Percentiles rank a stretch among this genome's conserved stretches.
Conservation (phyloP, 2,329 filamentous ascomycete genomes). For the Neofusicoccum umdonicola region DNA sequence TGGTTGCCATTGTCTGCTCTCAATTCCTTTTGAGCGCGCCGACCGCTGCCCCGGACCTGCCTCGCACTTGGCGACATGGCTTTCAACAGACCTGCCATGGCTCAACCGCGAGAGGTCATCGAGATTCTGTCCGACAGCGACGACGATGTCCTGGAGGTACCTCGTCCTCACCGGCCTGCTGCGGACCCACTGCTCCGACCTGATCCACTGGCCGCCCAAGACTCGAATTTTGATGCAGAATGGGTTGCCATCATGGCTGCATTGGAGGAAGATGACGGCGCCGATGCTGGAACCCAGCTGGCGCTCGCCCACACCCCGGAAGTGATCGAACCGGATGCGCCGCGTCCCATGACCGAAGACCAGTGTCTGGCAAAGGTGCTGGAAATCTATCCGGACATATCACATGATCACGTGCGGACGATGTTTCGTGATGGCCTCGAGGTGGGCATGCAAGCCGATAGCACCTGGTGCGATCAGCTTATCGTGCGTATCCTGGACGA, state of each 20-base stretch:
- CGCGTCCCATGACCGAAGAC: conserved; percentile 20
- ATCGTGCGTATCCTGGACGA: conserved; percentile 31
- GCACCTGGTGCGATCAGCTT: conserved; percentile 27
- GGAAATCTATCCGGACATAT: conserved; percentile 34
- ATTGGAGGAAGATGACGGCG: background rate
- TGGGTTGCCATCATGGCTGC: background rate
- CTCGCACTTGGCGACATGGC: background rate
- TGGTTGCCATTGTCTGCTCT: background rate
- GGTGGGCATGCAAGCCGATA: conserved; percentile 24
- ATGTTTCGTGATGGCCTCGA: conserved; percentile 27
- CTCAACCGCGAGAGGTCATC: conserved; percentile 9
- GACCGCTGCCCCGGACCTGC: background rate
- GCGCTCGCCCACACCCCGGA: background rate
- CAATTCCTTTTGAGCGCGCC: background rate
- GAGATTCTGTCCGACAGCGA: conserved; percentile 2
- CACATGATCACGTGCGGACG: conserved; percentile 29
- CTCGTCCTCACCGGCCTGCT: background rate
- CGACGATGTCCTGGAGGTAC: background rate
- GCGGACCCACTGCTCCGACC: background rate
- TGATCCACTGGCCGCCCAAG: background rate
- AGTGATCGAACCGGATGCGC: background rate
- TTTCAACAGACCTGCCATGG: background rate
- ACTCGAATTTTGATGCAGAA: background rate
- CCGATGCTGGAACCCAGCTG: background rate
- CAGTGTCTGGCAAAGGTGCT: conserved; percentile 33